A percentile compares a stretch with the other conserved stretches of the same genome.
phyloP scores from a whole-genome alignment of 768 basidiomycete species.

The Tulasnella sp. region DNA sequence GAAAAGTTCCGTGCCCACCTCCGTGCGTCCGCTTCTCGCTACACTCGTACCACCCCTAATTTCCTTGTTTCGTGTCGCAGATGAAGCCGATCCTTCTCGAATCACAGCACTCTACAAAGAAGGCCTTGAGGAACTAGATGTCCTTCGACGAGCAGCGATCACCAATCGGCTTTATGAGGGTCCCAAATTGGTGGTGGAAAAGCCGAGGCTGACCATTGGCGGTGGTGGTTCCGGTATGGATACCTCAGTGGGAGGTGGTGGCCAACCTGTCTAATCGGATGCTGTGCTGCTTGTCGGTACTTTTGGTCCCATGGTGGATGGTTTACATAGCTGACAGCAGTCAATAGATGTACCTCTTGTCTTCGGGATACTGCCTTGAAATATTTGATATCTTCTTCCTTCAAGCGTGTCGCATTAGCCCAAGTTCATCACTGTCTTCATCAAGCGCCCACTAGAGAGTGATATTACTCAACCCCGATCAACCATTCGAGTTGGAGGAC shows the following conservation, averaged over 20 bases:
- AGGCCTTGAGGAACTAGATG: conserved; percentile 28
- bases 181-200: conserved; percentile 35
- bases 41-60: not conserved
- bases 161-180: conserved; percentile 35
- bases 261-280: conserved; percentile 15
- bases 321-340: no score
- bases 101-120: conserved; percentile 27
- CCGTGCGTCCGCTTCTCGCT: not conserved
- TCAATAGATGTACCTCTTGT: no score
- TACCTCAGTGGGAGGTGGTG: conserved; percentile 15
- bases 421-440: no score
- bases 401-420: no score
- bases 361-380: no score
- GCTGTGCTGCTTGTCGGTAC: no score
- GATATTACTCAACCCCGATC: no score
- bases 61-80: not conserved
- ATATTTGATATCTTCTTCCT: no score
- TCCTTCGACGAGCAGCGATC: conserved; percentile 30
- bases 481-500: no score
- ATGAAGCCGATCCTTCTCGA: conserved; percentile 15
- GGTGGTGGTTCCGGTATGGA: conserved; percentile 20
- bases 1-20: conserved; percentile 23
- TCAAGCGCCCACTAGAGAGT: no score
- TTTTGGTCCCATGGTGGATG: no score
- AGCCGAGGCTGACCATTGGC: conserved; percentile 19